Evolutionary conservation across 352 stramenopile species (phyloP).

Genomic region (Globisporangium heterothallicum): DNA sequence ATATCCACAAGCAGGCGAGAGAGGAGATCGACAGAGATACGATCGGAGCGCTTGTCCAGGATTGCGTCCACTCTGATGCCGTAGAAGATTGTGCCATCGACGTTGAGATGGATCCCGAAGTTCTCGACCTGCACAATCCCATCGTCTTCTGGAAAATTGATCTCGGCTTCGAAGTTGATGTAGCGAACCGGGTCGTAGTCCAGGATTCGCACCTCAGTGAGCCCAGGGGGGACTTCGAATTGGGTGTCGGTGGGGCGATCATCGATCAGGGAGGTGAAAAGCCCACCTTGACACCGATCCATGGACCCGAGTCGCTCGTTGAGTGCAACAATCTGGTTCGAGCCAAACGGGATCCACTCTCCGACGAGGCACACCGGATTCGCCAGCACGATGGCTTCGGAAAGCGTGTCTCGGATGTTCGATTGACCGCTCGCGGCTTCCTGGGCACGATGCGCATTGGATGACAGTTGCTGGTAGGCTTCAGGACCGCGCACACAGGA

Average conservation of each 20-base stretch:
- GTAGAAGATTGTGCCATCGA: conserved; percentile 72
- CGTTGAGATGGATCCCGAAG: conserved; percentile 89
- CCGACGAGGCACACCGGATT: conserved; percentile 95
- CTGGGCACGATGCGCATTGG: conserved; percentile 89
- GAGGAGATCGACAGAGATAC: conserved; percentile 95
- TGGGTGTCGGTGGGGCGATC: conserved; percentile 75
- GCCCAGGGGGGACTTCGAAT: conserved; percentile 85
- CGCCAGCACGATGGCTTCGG: conserved; percentile 94
- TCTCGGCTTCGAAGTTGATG: conserved; percentile 98
- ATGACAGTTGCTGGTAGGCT: conserved; percentile 83
- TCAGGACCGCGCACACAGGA: conserved; percentile 92
- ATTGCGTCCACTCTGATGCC: conserved; percentile 94
- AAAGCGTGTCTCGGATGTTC: conserved; percentile 90
- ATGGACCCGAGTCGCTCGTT: conserved; percentile 95
- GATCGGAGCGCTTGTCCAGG: conserved; percentile 94
- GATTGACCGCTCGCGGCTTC: conserved; percentile 84
- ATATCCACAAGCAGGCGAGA: conserved; percentile 95
- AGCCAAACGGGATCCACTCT: conserved; percentile 97
- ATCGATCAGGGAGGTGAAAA: conserved; percentile 94
- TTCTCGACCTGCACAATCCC: conserved; percentile 95
- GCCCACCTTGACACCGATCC: conserved; percentile 94
- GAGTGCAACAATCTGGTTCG: conserved; percentile 96
- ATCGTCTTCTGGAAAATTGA: conserved; percentile 93
- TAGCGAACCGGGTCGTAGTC: conserved; percentile 96
- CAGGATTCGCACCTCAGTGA: conserved; percentile 95